Conservation (phyloP, 116 monocot species). For the Papilionanthe hybrid region DNA sequence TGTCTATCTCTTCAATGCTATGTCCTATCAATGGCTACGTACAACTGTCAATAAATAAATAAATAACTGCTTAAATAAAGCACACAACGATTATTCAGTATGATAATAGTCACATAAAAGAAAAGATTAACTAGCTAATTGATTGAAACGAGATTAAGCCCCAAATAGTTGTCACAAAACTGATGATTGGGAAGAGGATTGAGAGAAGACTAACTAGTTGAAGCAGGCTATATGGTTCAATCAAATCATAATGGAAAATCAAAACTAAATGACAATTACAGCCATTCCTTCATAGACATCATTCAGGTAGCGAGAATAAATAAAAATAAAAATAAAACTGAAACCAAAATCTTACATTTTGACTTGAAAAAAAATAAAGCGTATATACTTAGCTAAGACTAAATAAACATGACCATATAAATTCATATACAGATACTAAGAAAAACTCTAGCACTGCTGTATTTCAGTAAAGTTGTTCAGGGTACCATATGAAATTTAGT, state of each 20-base stretch:
- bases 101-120: neutral
- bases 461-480: neutral
- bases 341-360: neutral
- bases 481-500: neutral
- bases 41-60: neutral
- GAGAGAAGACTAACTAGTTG: neutral
- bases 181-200: neutral
- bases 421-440: neutral
- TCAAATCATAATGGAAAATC: neutral
- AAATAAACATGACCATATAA: neutral
- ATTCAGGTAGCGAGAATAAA: neutral
- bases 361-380: neutral
- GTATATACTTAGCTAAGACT: too few relatives aligned
- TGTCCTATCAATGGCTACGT: neutral
- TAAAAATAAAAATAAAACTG: neutral
- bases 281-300: neutral
- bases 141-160: too few relatives aligned
- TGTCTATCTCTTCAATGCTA: neutral
- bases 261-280: neutral
- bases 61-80: neutral
- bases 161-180: neutral
- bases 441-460: neutral
- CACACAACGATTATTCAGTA: neutral
- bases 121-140: neutral
- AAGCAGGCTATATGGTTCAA: neutral